Evolutionary conservation across 306 rosid species (phyloP), one percentile per base, ranked within the genome.

Genomic region (Citrullus colocynthis): DNA sequence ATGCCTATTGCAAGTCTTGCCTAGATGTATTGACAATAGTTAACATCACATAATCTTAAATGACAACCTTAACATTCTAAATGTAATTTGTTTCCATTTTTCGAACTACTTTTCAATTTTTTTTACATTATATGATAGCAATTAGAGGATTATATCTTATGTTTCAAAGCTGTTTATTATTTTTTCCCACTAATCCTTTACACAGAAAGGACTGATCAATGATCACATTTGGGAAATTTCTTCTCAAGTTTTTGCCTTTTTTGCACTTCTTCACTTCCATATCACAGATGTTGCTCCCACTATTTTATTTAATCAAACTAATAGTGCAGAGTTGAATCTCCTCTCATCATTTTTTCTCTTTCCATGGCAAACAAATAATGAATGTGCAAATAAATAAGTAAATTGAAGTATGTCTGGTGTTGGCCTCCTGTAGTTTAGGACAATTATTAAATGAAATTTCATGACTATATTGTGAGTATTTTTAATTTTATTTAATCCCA

Each of bases 401-500:
- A 71, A 45, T 45, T 44, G 52, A 51, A 72, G 77, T 49, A 51
- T 72, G 7, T 30, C 42, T 72, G 37, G 44, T 51, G 61, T 72
- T 32, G 24, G 7, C 20, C 21, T 45, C 32, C 17, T 77, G 30
- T 41, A 45, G 59, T 48, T 63, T 49, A 55, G 21, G 55, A 41
- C 42, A 66, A 54, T 20, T 59, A 34, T 67, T 21, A 24, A 51
- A 1, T 11, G 49, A 39, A 41, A 2, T 7, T 52, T 67, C 18
- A 39, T 16, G 41, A 39, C 54, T 39, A 7, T 34, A 0, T 14
- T 48, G 48, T 65, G 75, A 71, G 73, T 80, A 59, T 62, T 82
- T 69, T 42, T 81, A 65, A 36, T 70, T 67, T 55, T 36, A 49
- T 28, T 67, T 67, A 73, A 71, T 79, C 80, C 49, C 75, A 60